Evolutionary conservation across 257 asterid genomes (phyloP).

Genomic region (Solanum bukasovii): DNA sequence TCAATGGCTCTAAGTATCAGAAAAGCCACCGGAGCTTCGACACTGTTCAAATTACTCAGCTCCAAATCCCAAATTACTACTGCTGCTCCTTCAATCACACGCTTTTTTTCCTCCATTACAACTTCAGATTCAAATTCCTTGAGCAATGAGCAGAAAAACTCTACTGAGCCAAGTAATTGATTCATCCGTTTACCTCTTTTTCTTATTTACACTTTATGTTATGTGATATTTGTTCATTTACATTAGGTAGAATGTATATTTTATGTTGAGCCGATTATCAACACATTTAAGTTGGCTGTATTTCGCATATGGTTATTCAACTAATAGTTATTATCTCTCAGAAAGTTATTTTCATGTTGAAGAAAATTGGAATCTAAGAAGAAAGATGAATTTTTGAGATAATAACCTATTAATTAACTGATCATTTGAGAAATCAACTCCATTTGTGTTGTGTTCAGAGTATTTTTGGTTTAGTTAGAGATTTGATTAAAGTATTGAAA

Average conservation of each 20-base stretch:
- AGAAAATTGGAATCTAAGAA: background rate
- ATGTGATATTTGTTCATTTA: background rate
- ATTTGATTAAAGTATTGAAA: background rate
- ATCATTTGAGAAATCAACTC: background rate
- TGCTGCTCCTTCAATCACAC: background rate
- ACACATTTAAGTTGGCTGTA: background rate
- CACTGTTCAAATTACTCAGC: background rate
- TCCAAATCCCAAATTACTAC: background rate
- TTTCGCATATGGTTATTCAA: background rate
- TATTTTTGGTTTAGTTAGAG: background rate
- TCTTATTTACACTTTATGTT: background rate
- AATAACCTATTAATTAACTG: background rate
- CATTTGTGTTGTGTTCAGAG: background rate
- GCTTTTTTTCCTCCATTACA: background rate
- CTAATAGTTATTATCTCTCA: background rate
- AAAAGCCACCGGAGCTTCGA: background rate
- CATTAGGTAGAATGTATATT: background rate
- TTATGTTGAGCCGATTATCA: background rate
- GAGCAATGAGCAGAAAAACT: background rate
- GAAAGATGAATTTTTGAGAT: background rate
- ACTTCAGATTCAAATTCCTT: background rate
- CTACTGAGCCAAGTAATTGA: background rate
- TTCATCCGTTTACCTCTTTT: background rate
- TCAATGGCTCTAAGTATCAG: background rate
- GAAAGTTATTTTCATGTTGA: background rate